Evolutionary conservation across 2,329 filamentous ascomycete species (phyloP), one percentile per base, ranked within the genome.

Genomic region (Diplocarpon mali): DNA sequence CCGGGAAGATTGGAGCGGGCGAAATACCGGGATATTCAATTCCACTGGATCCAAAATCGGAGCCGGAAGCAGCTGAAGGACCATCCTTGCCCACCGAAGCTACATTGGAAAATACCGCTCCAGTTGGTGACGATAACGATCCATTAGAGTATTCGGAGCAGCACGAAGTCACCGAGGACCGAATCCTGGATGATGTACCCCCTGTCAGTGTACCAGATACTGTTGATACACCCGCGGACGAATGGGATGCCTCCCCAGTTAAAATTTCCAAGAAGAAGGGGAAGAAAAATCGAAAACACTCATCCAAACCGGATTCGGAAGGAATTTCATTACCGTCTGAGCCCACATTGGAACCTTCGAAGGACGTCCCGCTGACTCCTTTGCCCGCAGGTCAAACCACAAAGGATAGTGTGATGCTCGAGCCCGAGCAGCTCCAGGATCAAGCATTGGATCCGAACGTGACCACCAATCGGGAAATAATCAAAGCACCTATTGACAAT

Each of bases 231-330:
- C 16, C 43, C 28, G 39, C 30, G 12, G 45, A 45, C 39, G 47
- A 53, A 16, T 48, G 47, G 49, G 42, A 34, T 31, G 41, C 28
- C 11, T 38, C 42, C 17, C 37, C 47, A 28, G 44, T 39, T 10
- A 57, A 56, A 34, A 52, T 52, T 37, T 52, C 47, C 20, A 24
- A 14, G 52, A 57, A 43, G 50, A 53, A 44, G 47, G 40, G 52
- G 35, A 57, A 55, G 46, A 52, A 55, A 28, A 46, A 44, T 28
- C 46, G 42, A 29, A 52, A 51, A 34, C 44, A 45, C 15, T 28
- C 46, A 3, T 54, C 50, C 15, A 52, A 49, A 35, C 48, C 43
- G 27, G 44, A 45, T 27, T 40, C 35, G 38, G 46, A 35, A n/a
- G 27, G 10, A 38, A 32, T 31, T 32, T 43, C 35, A 28, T 37